A percentile compares a stretch with the other conserved stretches of the same genome.
These are phyloP conservation scores for Phytophthora sansomeana DNA, from an alignment of 352 stramenopile genomes.

Conservation along the genomic window DNA sequence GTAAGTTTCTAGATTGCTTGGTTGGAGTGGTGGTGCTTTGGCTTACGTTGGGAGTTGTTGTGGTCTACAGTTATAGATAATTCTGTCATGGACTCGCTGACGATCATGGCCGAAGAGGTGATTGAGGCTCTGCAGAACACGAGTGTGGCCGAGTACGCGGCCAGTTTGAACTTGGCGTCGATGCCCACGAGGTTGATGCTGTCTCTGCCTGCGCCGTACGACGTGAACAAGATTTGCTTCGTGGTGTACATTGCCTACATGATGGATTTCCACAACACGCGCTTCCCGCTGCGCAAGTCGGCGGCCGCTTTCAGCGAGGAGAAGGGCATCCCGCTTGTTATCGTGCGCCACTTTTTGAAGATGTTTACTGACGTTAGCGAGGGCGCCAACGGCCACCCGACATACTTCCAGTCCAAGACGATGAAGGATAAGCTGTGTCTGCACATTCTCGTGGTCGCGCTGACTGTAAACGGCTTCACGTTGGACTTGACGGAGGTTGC, in stretches of 20 bases:
- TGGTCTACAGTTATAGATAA: conserved; percentile 62
- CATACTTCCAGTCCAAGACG: conserved; percentile 78
- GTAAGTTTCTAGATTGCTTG: conserved; percentile 46
- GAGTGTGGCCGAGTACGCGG: conserved; percentile 64
- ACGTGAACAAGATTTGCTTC: conserved; percentile 72
- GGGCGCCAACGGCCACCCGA: conserved; percentile 57
- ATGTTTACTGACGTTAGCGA: conserved; percentile 78
- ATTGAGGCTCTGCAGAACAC: conserved; percentile 65
- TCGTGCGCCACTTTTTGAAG: conserved; percentile 72
- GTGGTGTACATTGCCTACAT: conserved; percentile 82
- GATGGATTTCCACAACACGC: conserved; percentile 67
- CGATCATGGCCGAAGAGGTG: conserved; percentile 79
- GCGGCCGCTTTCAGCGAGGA: conserved; percentile 77
- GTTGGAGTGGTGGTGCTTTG: background rate
- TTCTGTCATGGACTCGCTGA: conserved; percentile 77
- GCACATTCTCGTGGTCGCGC: conserved; percentile 76
- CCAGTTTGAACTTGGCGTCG: conserved; percentile 51
- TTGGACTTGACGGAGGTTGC: conserved; percentile 78
- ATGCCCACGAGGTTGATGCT: conserved; percentile 73
- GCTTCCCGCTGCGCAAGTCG: conserved; percentile 73
- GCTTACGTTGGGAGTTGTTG: conserved; percentile 6
- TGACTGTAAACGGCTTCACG: conserved; percentile 80
- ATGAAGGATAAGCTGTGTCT: conserved; percentile 87
- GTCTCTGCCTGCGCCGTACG: conserved; percentile 72
- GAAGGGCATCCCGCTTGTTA: conserved; percentile 75